Percentiles rank a stretch among this genome's conserved stretches.
These are phyloP conservation scores for Blastocystis sp. DNA, from an alignment of 352 stramenopile species.

Conservation along the genomic window DNA sequence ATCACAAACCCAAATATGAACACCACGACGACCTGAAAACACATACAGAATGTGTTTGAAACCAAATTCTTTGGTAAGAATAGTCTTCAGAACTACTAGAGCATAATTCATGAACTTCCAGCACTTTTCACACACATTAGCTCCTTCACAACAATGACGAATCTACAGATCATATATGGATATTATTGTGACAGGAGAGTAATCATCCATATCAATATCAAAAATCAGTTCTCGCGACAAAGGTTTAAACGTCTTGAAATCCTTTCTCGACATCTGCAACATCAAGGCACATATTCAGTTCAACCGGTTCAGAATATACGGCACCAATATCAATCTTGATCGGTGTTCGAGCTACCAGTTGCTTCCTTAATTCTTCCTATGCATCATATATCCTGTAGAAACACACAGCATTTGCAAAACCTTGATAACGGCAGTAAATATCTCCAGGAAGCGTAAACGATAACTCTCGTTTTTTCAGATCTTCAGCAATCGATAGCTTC, in stretches of 20 bases:
- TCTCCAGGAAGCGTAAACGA: conserved; percentile 95
- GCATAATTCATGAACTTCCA: conserved; percentile 96
- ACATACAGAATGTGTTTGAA: conserved; percentile 96
- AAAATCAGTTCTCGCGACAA: conserved; percentile 96
- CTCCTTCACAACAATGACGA: conserved; percentile 86
- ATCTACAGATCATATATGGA: conserved; percentile 78
- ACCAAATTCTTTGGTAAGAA: conserved; percentile 86
- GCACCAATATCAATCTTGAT: conserved; percentile 99
- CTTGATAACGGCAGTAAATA: conserved; percentile 97
- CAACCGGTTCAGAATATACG: conserved; percentile 78
- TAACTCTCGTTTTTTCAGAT: conserved; percentile 88
- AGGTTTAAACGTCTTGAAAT: conserved; percentile 78
- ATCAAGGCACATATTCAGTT: conserved; percentile 73
- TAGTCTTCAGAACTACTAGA: conserved; percentile 84
- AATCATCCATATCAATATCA: conserved; percentile 99
- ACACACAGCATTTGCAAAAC: conserved; percentile 82
- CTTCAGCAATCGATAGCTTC: not conserved
- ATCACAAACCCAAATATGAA: conserved; percentile 98
- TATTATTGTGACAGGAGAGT: conserved; percentile 74
- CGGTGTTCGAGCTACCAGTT: conserved; percentile 81
- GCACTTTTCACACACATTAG: conserved; percentile 76
- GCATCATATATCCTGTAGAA: not conserved
- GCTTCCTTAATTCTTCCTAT: conserved; percentile 40
- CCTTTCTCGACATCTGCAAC: conserved; percentile 52
- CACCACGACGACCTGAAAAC: conserved; percentile 94